A percentile compares a stretch with the other conserved stretches of the same genome.
phyloP scores from a whole-genome alignment of 2,329 filamentous ascomycete species.

The Arthroderma sp. region DNA sequence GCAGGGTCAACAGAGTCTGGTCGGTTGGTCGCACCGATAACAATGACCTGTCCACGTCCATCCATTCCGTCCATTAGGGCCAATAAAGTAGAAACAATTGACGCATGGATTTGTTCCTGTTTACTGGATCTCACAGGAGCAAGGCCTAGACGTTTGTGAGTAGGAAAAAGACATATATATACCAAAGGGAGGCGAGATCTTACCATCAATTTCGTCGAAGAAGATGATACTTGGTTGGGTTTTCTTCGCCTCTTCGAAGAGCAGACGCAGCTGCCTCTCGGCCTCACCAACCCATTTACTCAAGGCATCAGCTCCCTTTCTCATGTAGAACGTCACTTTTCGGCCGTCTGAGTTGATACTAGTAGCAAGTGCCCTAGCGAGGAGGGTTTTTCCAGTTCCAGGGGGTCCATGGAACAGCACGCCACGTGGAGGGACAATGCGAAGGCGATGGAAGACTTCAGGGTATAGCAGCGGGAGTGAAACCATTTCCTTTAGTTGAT shows the following conservation, averaged over 20 bases:
- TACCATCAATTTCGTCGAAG: conserved; percentile 95
- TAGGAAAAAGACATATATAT: neutral
- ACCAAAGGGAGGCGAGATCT: conserved; percentile 8
- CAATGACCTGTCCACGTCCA: conserved; percentile 92
- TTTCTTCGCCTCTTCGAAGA: conserved; percentile 91
- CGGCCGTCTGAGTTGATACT: conserved; percentile 77
- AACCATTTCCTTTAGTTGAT: conserved; percentile 98
- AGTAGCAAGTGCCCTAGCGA: conserved; percentile 83
- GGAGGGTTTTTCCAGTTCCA: conserved; percentile 93
- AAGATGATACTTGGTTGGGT: conserved; percentile 99
- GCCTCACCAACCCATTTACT: conserved; percentile 99
- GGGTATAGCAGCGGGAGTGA: conserved; percentile 87
- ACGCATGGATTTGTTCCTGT: conserved; percentile 96
- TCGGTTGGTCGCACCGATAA: conserved; percentile 96
- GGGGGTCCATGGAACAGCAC: conserved; percentile 95
- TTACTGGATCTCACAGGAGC: conserved; percentile 94
- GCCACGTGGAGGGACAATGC: conserved; percentile 85
- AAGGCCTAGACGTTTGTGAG: conserved; percentile 34
- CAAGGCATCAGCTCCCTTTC: conserved; percentile 91
- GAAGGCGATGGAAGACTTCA: conserved; percentile 80
- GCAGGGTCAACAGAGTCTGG: conserved; percentile 98
- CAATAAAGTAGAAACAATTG: conserved; percentile 87
- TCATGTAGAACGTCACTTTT: conserved; percentile 99
- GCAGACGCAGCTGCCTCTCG: conserved; percentile 78
- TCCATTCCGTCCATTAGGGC: conserved; percentile 98